These are phyloP conservation scores for Barnettozyma sp. DNA, from an alignment of 805 yeast genomes.

Conservation along the genomic window DNA sequence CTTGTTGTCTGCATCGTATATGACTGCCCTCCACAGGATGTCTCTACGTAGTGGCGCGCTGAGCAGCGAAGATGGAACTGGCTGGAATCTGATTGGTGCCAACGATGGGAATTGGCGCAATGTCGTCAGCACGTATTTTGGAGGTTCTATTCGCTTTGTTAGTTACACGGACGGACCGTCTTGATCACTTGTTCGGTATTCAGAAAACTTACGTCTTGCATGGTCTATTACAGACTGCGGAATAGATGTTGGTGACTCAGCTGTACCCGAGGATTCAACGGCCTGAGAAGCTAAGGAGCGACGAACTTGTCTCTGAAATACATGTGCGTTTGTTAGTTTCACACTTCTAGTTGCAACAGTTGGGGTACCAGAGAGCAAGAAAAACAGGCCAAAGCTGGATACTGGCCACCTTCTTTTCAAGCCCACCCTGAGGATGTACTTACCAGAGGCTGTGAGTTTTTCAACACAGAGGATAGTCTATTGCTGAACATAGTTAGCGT, in stretches of 20 bases:
- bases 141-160: conserved; percentile 34
- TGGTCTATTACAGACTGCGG: conserved; percentile 11
- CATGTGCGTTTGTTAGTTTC: no score
- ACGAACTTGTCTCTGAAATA: conserved; percentile 15
- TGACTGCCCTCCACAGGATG: conserved; percentile 88
- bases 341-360: no score
- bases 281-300: conserved; percentile 22
- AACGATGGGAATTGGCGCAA: conserved; percentile 82
- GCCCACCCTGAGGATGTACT: conserved; percentile 4
- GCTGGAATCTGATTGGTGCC: conserved; percentile 73
- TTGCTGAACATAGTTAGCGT: conserved; percentile 5
- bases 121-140: conserved; percentile 68
- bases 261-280: conserved; percentile 1
- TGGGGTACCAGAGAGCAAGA: no score
- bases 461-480: conserved; percentile 7
- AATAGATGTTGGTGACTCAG: conserved; percentile 1
- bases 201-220: conserved; percentile 18
- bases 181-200: no score
- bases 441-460: conserved; percentile 5
- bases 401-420: no score
- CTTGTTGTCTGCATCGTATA: conserved; percentile 80
- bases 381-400: no score
- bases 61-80: conserved; percentile 66
- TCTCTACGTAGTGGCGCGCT: conserved; percentile 82
- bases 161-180: conserved; percentile 10